Evolutionary conservation across 2,329 filamentous ascomycete species (phyloP).

Genomic region (Rutstroemia sydowiana): DNA sequence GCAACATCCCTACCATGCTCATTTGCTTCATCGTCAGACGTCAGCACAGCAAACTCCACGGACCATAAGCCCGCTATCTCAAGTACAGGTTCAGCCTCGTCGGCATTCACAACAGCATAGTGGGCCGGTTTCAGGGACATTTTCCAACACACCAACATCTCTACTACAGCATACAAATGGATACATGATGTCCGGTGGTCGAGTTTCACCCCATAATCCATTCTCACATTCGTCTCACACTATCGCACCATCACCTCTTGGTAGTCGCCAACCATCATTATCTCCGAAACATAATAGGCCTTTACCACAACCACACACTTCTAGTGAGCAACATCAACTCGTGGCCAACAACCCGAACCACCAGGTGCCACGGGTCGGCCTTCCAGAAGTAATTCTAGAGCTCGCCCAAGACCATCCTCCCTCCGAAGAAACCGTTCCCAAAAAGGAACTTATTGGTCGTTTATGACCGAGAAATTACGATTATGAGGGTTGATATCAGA

Average conservation of each 20-base stretch:
- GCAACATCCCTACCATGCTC: constrained; percentile 61
- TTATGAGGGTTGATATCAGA: constrained; percentile 24
- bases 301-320: constrained; percentile 12
- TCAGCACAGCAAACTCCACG: constrained; percentile 33
- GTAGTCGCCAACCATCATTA: constrained; percentile 28
- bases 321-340: constrained; percentile 5
- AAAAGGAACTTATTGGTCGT: constrained; percentile 16
- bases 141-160: constrained; percentile 23
- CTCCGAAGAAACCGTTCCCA: neutral
- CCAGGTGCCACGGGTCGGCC: constrained; percentile 14
- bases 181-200: constrained; percentile 19
- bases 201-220: constrained; percentile 27
- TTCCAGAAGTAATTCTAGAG: constrained; percentile 13
- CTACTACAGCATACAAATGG: constrained; percentile 24
- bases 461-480: constrained; percentile 22
- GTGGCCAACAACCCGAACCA: constrained; percentile 12
- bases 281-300: constrained; percentile 26
- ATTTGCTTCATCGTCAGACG: constrained; percentile 35
- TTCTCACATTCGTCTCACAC: constrained; percentile 26
- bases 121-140: constrained; percentile 28
- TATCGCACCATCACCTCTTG: constrained; percentile 28
- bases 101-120: constrained; percentile 32
- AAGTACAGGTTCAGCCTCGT: constrained; percentile 28
- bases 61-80: constrained; percentile 31
- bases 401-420: constrained; percentile 20